These are phyloP conservation scores for Fusarium chuoi DNA, from an alignment of 2,329 filamentous ascomycete species.

Conservation along the genomic window DNA sequence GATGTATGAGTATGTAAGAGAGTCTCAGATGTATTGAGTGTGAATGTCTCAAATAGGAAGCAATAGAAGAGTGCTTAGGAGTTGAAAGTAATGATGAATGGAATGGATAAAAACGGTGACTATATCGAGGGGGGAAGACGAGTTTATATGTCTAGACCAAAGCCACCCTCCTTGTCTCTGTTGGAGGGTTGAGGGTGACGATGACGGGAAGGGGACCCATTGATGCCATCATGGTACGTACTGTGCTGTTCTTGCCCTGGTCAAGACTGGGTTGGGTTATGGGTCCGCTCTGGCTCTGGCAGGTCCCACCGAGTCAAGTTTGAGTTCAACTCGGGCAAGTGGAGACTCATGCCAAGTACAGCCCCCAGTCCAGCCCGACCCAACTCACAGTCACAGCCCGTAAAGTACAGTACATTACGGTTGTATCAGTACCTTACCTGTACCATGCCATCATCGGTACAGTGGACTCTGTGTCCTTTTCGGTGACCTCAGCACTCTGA, in stretches of 20 bases:
- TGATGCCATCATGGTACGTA: conserved; percentile 31
- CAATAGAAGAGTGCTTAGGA: not conserved
- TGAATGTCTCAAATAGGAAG: not conserved
- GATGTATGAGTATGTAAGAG: not conserved
- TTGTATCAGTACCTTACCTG: not conserved
- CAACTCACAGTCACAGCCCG: not conserved
- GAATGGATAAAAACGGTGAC: conserved; percentile 29
- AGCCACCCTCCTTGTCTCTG: conserved; percentile 15
- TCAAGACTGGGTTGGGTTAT: not conserved
- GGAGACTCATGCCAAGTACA: conserved; percentile 11
- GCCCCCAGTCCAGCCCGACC: not conserved
- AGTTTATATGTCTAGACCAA: conserved; percentile 38
- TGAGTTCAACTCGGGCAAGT: conserved; percentile 10
- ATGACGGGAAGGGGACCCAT: conserved; percentile 19
- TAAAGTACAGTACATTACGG: not conserved
- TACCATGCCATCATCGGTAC: conserved; percentile 26
- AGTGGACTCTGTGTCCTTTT: not conserved
- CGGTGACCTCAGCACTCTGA: conserved; percentile 24
- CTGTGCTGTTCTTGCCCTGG: not conserved
- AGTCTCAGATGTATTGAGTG: not conserved
- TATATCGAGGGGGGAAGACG: conserved; percentile 27
- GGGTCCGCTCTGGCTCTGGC: not conserved
- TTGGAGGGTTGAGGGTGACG: conserved; percentile 11
- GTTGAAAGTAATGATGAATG: not conserved
- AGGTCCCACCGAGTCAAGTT: conserved; percentile 7